Base-by-base conservation (phyloP, 257 asterid genomes). In the Marsdenia floribunda region DNA sequence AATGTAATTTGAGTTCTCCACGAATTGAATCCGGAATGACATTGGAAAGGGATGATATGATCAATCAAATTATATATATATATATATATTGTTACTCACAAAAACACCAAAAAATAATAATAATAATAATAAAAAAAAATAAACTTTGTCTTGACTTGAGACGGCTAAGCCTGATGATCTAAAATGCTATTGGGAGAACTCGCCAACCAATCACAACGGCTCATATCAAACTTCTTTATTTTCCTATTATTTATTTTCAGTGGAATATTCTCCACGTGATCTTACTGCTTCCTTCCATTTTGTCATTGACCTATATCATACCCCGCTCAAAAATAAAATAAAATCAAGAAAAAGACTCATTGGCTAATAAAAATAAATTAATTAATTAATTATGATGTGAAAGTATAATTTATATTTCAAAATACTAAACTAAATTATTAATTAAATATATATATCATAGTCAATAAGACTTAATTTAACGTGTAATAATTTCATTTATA, bases 201-300 rank as follows among this genome's bases (percentile, higher is more conserved):
- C 71, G 81, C 68, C 73, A 73, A 22, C 77, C 80, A 75, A 71
- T 76, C 71, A 38, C 37, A 76, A 58, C 49, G 68, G 72, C 55
- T 49, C 58, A 22, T 14, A 70, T 40, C 66, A 46, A 44, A 33
- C 24, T 53, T 6, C 64, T 9, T 47, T 22, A 3, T 42, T 33
- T 71, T 37, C 7, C 49, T 44, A 55, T 80, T 54, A 70, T 49
- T 70, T 13, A 37, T 6, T 38, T 71, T 46, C 10, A 7, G 67
- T 54, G 37, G 42, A n/a, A 59, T 46, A 73, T 67, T 55, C 54
- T 59, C 68, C 70, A 73, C 60, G 71, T 77, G 81, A 68, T 29
- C 65, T 72, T 59, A 21, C n/a, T 65, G 11, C 6, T 54, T 69
- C 24, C 9, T 68, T 42, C 33, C n/a, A 58, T 58, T 35, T 59